Evolutionary conservation across 306 rosid genomes (phyloP), one percentile per base, ranked within the genome.

Genomic region (Adenanthera pavonina): DNA sequence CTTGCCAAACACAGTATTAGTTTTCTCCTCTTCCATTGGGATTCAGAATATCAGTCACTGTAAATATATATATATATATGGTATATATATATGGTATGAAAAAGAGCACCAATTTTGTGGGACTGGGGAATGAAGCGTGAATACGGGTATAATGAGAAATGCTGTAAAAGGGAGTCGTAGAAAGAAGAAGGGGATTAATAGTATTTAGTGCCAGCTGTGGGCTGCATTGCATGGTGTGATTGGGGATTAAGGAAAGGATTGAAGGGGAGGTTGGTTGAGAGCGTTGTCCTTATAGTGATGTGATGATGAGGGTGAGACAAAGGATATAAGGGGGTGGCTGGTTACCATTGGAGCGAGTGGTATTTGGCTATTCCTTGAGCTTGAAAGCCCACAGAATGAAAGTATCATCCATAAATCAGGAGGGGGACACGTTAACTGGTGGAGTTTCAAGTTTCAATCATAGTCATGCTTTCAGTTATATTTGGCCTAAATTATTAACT

Each of bases 11-110:
- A 91, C 17, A 17, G 76, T 74, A 16, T 78, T 54, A 25, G 30
- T 25, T 66, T 82, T 81, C 43, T 90, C 90, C 71, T 86, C 91
- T 93, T 25, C 38, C 67, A 88, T 89, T 16, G 30, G 30, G 72
- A 4, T 70, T 30, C 74, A 25, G 8, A 56, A 30, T 60, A 17
- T 60, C 38, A 30, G 36, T 20, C 13, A 53, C 6, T 19, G 8
- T 19, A 53, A 9, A 25, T 25, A 25, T 25, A 25, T 25, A 25
- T 25, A 25, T n/a, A n/a, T n/a, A n/a, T n/a, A n/a, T n/a, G n/a
- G n/a, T n/a, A n/a, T n/a, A n/a, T n/a, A n/a, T n/a, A 36, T 36
- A 36, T 36, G 40, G 40, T 36, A 36, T 36, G 40, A 36, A 2
- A 36, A 2, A 4, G 40, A 41, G 44, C 44, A 41, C 46, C 46